Evolutionary conservation across 129 eudicot species (phyloP).

Genomic region (Flaveria sonorensis): DNA sequence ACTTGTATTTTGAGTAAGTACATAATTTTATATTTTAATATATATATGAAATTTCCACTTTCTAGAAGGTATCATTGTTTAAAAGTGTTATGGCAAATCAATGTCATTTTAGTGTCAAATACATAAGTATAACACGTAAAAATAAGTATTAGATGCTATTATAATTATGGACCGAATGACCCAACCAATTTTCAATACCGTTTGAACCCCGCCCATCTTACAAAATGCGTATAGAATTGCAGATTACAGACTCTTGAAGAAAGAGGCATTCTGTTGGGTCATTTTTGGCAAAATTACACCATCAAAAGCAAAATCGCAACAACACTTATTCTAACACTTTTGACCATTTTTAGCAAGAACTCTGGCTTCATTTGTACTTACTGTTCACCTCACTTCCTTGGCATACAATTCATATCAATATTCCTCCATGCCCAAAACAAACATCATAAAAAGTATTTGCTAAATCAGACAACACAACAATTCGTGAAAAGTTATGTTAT

Average conservation of each 20-base stretch:
- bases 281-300: conserved; percentile 51
- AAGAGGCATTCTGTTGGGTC: conserved; percentile 45
- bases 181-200: neutral
- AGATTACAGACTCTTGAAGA: conserved; percentile 30
- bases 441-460: conserved; percentile 22
- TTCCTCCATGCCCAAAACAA: conserved; percentile 44
- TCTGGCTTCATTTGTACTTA: conserved; percentile 51
- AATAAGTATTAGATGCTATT: no score
- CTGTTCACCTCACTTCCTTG: conserved; percentile 54
- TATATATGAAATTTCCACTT: no score
- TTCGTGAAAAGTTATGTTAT: no score
- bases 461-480: conserved; percentile 15
- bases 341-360: conserved; percentile 57
- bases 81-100: no score
- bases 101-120: no score
- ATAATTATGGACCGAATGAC: conserved; percentile 10
- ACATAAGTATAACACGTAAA: no score
- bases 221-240: neutral
- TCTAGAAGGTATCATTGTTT: no score
- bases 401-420: conserved; percentile 65
- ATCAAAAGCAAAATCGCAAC: conserved; percentile 57
- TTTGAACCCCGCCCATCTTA: neutral
- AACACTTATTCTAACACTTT: conserved; percentile 82
- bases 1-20: no score
- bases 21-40: no score